Base-by-base conservation (phyloP, 2,329 filamentous ascomycete species). In the Botrytis squamosa region DNA sequence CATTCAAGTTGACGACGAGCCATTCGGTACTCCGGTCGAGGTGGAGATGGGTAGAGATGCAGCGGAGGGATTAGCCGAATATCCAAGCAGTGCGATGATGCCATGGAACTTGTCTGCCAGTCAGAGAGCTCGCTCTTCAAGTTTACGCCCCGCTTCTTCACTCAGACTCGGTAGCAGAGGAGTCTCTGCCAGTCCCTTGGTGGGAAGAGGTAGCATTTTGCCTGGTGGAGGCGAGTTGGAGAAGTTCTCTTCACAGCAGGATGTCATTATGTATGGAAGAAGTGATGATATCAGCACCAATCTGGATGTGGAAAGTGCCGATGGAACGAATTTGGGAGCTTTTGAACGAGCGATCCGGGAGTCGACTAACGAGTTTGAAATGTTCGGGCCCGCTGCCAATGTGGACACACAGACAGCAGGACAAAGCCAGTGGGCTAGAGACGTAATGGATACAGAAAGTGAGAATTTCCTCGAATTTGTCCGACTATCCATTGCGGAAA, bases 1-100 rank as follows among this genome's bases (percentile, higher is more conserved):
- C 10, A 82, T 82, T n/a, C 81, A 85, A 33, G 82, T 85, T 29
- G 81, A 82, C 0, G 81, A 84, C 80, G 76, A 83, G 40, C 55
- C 18, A 33, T 57, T 73, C 18, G 71, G 71, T 36, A 73, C 65
- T 22, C 65, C 64, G 4, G 65, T 52, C 42, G 93, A 87, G 14
- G 81, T 91, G 33, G 94, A 97, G 81, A 82, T 93, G 38, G 92
- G 91, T 33, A 89, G 93, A 82, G 89, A 93, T 60, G 91, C 88
- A 1, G 88, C 85, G 0, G 86, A 88, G 0, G 87, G 88, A 12
- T 86, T 96, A 71, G 88, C 89, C 7, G 92, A 97, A 74, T 88
- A 91, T 71, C 87, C 88, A 42, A 88, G 88, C 38, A 88, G 87
- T 7, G 83, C 86, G n/a, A 46, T 75, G 59, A 89, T 92, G 86